These are phyloP conservation scores for Penicillium sp. DNA, from an alignment of 2,329 filamentous ascomycete genomes.

Conservation along the genomic window DNA sequence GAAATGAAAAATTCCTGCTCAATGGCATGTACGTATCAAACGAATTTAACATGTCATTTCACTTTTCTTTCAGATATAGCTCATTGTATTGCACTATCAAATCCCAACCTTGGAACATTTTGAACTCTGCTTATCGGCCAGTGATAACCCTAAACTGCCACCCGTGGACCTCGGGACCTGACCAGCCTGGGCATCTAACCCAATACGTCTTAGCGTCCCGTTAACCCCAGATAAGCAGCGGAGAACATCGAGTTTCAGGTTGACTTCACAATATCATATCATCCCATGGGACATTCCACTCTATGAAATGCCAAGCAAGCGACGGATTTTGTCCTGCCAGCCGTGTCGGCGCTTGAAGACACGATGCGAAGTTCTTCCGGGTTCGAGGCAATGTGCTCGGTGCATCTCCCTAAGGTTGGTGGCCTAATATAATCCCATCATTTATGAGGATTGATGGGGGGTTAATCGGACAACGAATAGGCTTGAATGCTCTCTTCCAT, in stretches of 20 bases:
- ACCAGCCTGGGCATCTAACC: background rate
- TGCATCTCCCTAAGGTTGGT: constrained; percentile 13
- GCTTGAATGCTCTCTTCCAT: constrained; percentile 11
- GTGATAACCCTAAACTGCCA: constrained; percentile 5
- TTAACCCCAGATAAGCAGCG: constrained; percentile 12
- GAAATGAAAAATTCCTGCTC: too few species aligned
- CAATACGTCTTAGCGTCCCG: constrained; percentile 5
- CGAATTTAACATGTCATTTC: too few species aligned
- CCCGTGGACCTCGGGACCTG: background rate
- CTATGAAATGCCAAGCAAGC: constrained; percentile 8
- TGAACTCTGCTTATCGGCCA: background rate
- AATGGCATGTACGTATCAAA: background rate
- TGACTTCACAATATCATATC: constrained; percentile 1
- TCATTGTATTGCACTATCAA: background rate
- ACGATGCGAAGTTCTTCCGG: constrained; percentile 16
- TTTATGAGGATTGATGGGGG: background rate
- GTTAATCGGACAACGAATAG: background rate
- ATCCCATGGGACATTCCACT: background rate
- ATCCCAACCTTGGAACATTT: background rate
- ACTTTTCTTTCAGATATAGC: background rate
- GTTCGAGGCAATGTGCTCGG: constrained; percentile 8
- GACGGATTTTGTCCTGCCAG: constrained; percentile 18
- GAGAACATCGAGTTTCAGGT: constrained; percentile 11
- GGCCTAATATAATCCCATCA: background rate
- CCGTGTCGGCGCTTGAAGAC: constrained; percentile 23